Evolutionary conservation across 352 stramenopile species (phyloP).

Genomic region (Globisporangium okanoganense): DNA sequence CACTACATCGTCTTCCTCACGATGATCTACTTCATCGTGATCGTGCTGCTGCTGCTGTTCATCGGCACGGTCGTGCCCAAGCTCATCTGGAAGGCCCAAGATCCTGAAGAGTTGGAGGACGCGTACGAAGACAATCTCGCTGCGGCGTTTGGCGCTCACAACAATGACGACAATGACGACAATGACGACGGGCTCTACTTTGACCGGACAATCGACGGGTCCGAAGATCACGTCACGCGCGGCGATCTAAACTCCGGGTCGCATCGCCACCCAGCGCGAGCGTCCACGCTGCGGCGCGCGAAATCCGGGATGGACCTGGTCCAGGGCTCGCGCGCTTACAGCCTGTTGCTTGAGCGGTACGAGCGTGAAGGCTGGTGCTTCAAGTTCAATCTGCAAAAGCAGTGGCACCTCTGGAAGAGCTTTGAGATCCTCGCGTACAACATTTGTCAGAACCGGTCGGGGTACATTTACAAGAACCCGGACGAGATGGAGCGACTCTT

Average conservation of each 20-base stretch:
- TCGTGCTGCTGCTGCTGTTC: constrained; percentile 80
- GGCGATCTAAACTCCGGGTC: constrained; percentile 8
- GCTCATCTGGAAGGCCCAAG: constrained; percentile 62
- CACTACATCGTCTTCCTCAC: constrained; percentile 89
- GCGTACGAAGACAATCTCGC: constrained; percentile 9
- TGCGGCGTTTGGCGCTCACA: not conserved
- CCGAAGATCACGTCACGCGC: constrained; percentile 21
- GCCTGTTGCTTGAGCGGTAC: constrained; percentile 68
- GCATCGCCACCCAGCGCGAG: constrained; percentile 10
- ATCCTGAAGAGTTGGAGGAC: constrained; percentile 13
- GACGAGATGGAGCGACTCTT: constrained; percentile 81
- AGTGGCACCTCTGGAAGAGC: constrained; percentile 86
- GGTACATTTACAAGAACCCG: constrained; percentile 89
- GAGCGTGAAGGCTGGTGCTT: constrained; percentile 79
- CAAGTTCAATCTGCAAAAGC: constrained; percentile 73
- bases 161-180: constrained; percentile 9
- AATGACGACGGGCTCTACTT: constrained; percentile 22
- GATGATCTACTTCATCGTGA: constrained; percentile 89
- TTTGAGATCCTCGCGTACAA: constrained; percentile 88
- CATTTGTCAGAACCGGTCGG: constrained; percentile 81
- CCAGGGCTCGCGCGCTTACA: constrained; percentile 66
- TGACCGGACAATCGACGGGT: constrained; percentile 22
- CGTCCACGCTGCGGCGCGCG: constrained; percentile 29
- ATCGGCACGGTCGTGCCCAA: constrained; percentile 82
- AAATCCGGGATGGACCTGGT: constrained; percentile 79